A percentile compares a stretch with the other conserved stretches of the same genome.
These are phyloP conservation scores for Metschnikowia reukaufii DNA, from an alignment of 805 yeast genomes.

Conservation along the genomic window DNA sequence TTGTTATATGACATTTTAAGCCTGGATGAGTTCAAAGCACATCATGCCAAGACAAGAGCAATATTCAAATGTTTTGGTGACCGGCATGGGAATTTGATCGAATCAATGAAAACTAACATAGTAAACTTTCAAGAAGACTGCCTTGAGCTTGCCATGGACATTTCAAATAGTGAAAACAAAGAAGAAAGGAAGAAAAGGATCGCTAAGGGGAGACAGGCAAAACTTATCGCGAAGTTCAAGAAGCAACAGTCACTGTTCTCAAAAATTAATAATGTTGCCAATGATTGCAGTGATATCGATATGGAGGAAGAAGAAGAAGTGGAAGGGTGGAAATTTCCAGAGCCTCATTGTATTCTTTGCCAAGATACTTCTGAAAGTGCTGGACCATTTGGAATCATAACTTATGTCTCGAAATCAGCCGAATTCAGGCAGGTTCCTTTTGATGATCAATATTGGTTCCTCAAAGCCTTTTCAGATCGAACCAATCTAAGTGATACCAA, in stretches of 20 bases:
- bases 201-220: slow-evolving; percentile 69
- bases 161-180: slow-evolving; percentile 32
- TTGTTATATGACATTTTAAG: slow-evolving; percentile 39
- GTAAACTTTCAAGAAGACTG: slow-evolving; percentile 26
- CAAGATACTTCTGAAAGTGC: slow-evolving; percentile 68
- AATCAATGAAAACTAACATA: slow-evolving; percentile 22
- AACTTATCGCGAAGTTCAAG: slow-evolving; percentile 74
- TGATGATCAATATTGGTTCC: slow-evolving; percentile 61
- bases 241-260: slow-evolving; percentile 78
- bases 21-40: slow-evolving; percentile 39
- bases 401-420: slow-evolving; percentile 57
- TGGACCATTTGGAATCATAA: slow-evolving; percentile 74
- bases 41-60: slow-evolving; percentile 57
- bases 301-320: slow-evolving; percentile 38
- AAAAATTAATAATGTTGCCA: slow-evolving; percentile 43
- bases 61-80: slow-evolving; percentile 42
- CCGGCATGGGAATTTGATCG: slow-evolving; percentile 24
- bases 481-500: slow-evolving; percentile 28
- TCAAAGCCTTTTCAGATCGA: slow-evolving; percentile 57
- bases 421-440: slow-evolving; percentile 66
- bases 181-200: slow-evolving; percentile 59
- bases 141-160: slow-evolving; percentile 20
- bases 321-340: slow-evolving; percentile 68
- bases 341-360: slow-evolving; percentile 75
- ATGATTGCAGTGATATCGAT: slow-evolving; percentile 42